A percentile compares a stretch with the other conserved stretches of the same genome.
These are phyloP conservation scores for Musa schizocarpa DNA, from an alignment of 176 grass and related monocot species.

Conservation along the genomic window DNA sequence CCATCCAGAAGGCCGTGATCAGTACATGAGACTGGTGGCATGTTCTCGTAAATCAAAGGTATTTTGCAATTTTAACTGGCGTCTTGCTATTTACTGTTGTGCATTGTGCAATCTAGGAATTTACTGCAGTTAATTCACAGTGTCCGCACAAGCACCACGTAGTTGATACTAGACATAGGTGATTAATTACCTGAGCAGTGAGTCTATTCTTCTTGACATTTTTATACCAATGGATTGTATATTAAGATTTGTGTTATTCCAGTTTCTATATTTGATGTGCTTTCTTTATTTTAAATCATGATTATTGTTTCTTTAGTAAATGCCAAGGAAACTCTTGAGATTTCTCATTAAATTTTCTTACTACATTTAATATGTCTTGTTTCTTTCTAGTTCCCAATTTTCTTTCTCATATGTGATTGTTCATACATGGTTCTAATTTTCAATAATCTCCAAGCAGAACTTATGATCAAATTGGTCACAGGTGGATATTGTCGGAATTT, in stretches of 20 bases:
- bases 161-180: background rate
- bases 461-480: background rate
- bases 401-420: background rate
- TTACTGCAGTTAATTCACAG: background rate
- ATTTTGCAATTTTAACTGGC: background rate
- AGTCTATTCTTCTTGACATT: background rate
- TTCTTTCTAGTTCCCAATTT: background rate
- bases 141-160: background rate
- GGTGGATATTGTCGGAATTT: background rate
- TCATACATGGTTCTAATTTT: background rate
- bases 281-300: background rate
- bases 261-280: background rate
- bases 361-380: background rate
- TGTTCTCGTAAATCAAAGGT: conserved; percentile 10
- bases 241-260: too few species aligned
- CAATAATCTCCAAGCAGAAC: background rate
- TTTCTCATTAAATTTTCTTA: background rate
- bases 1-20: conserved; percentile 74
- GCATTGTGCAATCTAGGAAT: background rate
- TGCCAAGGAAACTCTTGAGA: background rate
- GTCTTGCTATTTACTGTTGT: background rate
- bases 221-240: background rate
- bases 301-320: background rate
- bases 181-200: background rate
- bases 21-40: conserved; percentile 29